Percentiles rank a stretch among this genome's conserved stretches.
These are phyloP conservation scores for Funneliformis geosporum DNA, from an alignment of 192 early-diverging fungal genomes.

Conservation along the genomic window DNA sequence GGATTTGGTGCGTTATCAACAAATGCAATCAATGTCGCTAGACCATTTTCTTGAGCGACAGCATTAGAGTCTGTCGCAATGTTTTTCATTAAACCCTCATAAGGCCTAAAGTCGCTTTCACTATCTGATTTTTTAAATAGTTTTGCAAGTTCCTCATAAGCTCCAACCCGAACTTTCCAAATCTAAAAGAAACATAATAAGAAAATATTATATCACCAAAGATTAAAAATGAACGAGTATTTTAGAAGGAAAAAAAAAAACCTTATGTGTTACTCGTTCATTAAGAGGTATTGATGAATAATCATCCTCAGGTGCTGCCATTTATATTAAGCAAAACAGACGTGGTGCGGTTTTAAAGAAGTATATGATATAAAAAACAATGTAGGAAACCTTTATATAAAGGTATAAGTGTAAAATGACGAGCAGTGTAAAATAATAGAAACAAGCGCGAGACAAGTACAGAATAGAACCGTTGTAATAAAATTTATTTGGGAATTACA, in stretches of 20 bases:
- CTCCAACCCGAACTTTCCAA: constrained; percentile 91
- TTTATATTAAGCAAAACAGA: background rate
- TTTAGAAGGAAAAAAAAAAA: constrained; percentile 31
- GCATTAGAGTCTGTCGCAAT: constrained; percentile 86
- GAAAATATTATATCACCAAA: constrained; percentile 31
- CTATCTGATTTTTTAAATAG: constrained; percentile 69
- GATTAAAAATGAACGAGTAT: constrained; percentile 14
- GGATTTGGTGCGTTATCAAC: constrained; percentile 82
- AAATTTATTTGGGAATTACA: no score
- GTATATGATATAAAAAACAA: background rate
- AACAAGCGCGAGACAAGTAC: background rate
- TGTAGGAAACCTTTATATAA: background rate
- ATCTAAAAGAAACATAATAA: constrained; percentile 48
- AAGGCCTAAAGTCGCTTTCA: constrained; percentile 66
- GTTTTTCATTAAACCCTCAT: constrained; percentile 73
- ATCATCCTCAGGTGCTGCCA: constrained; percentile 66
- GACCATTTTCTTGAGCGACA: constrained; percentile 86
- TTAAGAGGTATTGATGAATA: constrained; percentile 72
- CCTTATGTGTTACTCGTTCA: constrained; percentile 84
- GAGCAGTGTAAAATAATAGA: background rate
- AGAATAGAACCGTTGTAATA: no score
- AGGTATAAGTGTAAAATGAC: background rate
- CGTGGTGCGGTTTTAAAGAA: constrained; percentile 2
- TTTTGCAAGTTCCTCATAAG: constrained; percentile 78
- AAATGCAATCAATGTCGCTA: constrained; percentile 74